Percentiles rank a stretch among this genome's conserved stretches.
phyloP scores from a whole-genome alignment of 2,329 filamentous ascomycete genomes.

The Colletotrichum coccodes region DNA sequence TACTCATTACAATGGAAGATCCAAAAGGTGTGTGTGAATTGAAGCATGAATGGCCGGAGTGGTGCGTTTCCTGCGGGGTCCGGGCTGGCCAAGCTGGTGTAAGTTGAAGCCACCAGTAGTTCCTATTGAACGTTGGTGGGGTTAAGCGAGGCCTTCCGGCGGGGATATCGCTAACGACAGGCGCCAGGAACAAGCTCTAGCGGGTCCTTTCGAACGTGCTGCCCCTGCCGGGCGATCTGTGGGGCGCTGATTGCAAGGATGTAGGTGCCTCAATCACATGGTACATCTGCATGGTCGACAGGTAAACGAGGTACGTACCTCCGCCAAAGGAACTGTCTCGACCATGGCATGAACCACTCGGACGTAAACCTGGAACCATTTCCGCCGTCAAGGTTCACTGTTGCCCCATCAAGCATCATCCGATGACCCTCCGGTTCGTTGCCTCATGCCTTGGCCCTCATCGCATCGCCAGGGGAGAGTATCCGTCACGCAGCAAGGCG shows the following conservation, averaged over 20 bases:
- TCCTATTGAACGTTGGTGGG: neutral
- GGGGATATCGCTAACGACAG: neutral
- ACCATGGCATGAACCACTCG: conserved; percentile 27
- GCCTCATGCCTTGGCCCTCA: neutral
- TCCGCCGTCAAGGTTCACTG: neutral
- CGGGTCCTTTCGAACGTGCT: neutral
- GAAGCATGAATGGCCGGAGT: neutral
- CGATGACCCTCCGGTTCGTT: neutral
- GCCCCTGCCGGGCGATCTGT: neutral
- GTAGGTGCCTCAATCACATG: neutral
- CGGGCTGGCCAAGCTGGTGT: neutral
- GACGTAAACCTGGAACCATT: conserved; percentile 2
- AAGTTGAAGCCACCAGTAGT: neutral
- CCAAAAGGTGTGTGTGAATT: neutral
- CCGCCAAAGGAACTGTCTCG: neutral
- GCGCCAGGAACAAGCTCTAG: neutral
- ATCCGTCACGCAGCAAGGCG: neutral
- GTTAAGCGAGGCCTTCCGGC: neutral
- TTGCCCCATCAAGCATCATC: conserved; percentile 7
- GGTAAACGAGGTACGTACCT: neutral
- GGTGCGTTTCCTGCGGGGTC: neutral
- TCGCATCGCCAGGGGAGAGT: neutral
- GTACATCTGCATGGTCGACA: neutral
- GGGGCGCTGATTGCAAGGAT: neutral
- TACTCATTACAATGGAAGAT: neutral